Evolutionary conservation across 108 stramenopile species (phyloP).

Genomic region (Epipyxis sp.): DNA sequence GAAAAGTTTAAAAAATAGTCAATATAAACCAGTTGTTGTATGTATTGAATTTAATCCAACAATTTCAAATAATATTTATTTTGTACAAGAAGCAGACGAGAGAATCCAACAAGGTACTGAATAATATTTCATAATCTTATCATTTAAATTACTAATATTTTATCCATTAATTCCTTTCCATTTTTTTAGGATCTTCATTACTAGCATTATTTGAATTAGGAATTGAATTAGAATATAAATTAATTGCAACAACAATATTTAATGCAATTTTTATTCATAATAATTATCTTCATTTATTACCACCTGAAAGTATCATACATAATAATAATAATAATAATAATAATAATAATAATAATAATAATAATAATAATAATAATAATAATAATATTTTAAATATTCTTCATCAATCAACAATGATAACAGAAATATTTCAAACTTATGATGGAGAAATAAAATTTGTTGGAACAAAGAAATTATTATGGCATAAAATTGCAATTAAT

Average conservation of each 20-base stretch:
- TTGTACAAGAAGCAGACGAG: constrained; percentile 61
- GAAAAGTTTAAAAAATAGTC: constrained; percentile 42
- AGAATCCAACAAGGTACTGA: constrained; percentile 61
- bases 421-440: constrained; percentile 72
- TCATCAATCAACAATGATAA: constrained; percentile 68
- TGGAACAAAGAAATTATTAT: constrained; percentile 69
- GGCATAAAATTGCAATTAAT: constrained; percentile 68
- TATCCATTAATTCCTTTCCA: no score
- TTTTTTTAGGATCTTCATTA: no score
- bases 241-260: constrained; percentile 71
- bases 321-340: not conserved
- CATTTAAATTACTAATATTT: no score
- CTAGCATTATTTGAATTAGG: constrained; percentile 69
- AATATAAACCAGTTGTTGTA: constrained; percentile 60
- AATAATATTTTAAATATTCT: constrained; percentile 66
- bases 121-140: no score
- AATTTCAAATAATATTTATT: constrained; percentile 70
- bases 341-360: no score
- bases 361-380: not conserved
- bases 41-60: constrained; percentile 77
- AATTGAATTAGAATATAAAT: constrained; percentile 46
- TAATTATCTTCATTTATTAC: not conserved
- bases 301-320: no score
- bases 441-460: constrained; percentile 68
- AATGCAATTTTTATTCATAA: constrained; percentile 69